Evolutionary conservation across 441 rosid genomes (phyloP).

Genomic region (Croton laevigatus): DNA sequence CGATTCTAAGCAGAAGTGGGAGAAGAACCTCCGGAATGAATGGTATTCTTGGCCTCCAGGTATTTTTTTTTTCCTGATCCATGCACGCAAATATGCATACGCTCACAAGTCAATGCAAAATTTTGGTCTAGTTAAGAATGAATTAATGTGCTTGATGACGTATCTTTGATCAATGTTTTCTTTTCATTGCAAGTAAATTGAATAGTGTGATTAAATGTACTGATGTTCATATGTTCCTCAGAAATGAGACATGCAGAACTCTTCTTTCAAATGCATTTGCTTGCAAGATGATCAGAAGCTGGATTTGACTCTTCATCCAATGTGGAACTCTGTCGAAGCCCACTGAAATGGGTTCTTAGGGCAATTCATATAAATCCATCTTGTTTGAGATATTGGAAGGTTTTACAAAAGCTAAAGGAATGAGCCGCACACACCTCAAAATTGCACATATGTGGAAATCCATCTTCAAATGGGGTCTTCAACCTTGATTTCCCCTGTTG

Average conservation of each 20-base stretch:
- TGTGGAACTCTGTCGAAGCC: conserved; percentile 62
- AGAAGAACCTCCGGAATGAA: conserved; percentile 71
- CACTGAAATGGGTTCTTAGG: conserved; percentile 80
- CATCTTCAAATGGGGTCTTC: background rate
- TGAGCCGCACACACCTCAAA: conserved; percentile 11
- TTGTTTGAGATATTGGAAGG: conserved; percentile 74
- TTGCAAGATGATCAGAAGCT: conserved; percentile 48
- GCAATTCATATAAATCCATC: conserved; percentile 91
- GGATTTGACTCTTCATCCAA: conserved; percentile 35
- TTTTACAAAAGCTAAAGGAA: conserved; percentile 44
- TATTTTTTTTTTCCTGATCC: conserved; percentile 24
- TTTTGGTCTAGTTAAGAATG: no score
- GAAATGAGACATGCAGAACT: conserved; percentile 95
- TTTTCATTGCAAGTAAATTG: background rate
- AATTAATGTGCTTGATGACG: conserved; percentile 35
- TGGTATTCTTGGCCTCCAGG: conserved; percentile 99
- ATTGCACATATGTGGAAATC: background rate
- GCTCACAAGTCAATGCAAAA: background rate
- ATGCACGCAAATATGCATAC: background rate
- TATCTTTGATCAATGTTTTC: background rate
- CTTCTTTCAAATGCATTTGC: conserved; percentile 90
- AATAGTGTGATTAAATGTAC: background rate
- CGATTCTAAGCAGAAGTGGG: conserved; percentile 74
- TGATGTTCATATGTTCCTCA: conserved; percentile 27
- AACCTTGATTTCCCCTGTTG: background rate